phyloP scores from a whole-genome alignment of 2,329 filamentous ascomycete genomes.

The Cryphonectria nitschkei region DNA sequence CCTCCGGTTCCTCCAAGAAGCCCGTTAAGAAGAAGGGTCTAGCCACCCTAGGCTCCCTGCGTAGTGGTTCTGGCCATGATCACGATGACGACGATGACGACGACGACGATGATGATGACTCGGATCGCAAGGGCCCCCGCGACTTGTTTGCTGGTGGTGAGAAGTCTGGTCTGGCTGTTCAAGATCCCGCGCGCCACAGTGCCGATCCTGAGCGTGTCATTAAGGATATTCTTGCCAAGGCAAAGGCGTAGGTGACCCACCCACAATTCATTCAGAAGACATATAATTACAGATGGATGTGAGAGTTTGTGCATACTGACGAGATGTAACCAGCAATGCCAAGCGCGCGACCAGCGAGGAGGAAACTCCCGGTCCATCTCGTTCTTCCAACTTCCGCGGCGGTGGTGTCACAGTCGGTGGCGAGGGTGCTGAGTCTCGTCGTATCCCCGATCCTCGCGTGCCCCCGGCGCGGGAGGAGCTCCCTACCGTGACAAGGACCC shows the following conservation, averaged over 20 bases:
- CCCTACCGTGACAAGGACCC: slow-evolving; percentile 51
- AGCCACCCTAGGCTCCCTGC: slow-evolving; percentile 62
- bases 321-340: slow-evolving; percentile 56
- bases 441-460: slow-evolving; percentile 62
- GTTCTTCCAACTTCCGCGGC: slow-evolving; percentile 62
- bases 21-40: slow-evolving; percentile 62
- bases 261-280: neutral
- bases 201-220: slow-evolving; percentile 59
- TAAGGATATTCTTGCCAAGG: slow-evolving; percentile 67
- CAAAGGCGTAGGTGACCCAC: slow-evolving; percentile 56
- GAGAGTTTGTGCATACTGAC: neutral
- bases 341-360: slow-evolving; percentile 44
- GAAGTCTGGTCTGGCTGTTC: slow-evolving; percentile 74
- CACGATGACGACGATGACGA: slow-evolving; percentile 65
- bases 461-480: slow-evolving; percentile 37
- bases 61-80: slow-evolving; percentile 54
- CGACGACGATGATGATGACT: slow-evolving; percentile 56
- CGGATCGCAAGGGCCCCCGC: slow-evolving; percentile 61
- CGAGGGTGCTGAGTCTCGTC: slow-evolving; percentile 72
- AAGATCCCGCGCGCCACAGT: slow-evolving; percentile 59
- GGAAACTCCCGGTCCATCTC: slow-evolving; percentile 54
- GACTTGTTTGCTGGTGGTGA: slow-evolving; percentile 85
- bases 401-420: slow-evolving; percentile 77
- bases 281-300: neutral
- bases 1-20: slow-evolving; percentile 44